These are phyloP conservation scores for Fusarium pseudonygamai DNA, from an alignment of 2,329 filamentous ascomycete genomes.

Conservation along the genomic window DNA sequence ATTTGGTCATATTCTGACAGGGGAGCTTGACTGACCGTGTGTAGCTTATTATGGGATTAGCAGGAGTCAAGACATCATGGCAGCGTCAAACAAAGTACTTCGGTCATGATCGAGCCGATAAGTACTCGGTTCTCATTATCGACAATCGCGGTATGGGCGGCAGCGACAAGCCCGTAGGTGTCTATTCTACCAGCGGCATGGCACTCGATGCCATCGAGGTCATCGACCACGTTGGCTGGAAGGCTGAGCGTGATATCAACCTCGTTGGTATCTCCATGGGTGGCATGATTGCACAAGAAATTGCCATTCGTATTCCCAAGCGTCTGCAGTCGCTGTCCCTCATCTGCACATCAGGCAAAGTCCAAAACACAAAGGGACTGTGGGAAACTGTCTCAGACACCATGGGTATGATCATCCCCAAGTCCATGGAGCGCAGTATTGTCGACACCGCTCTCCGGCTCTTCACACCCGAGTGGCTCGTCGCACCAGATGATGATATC, in stretches of 20 bases:
- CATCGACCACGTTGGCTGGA: constrained; percentile 75
- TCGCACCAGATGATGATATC: constrained; percentile 65
- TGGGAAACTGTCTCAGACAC: constrained; percentile 70
- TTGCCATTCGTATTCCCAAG: constrained; percentile 65
- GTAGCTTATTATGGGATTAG: constrained; percentile 85
- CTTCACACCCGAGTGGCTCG: constrained; percentile 73
- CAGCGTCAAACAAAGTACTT: constrained; percentile 87
- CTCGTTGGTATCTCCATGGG: constrained; percentile 84
- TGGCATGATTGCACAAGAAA: constrained; percentile 91
- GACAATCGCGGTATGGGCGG: constrained; percentile 89
- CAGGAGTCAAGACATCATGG: constrained; percentile 74
- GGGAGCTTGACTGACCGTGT: neutral
- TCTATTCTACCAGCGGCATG: constrained; percentile 88
- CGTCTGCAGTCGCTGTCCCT: constrained; percentile 67
- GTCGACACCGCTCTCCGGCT: constrained; percentile 70
- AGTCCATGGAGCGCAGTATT: constrained; percentile 73
- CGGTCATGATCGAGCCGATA: constrained; percentile 72
- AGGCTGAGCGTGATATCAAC: constrained; percentile 62
- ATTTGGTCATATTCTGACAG: neutral
- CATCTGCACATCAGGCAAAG: constrained; percentile 67
- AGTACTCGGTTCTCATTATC: constrained; percentile 78
- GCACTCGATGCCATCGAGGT: constrained; percentile 80
- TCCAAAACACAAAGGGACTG: constrained; percentile 70
- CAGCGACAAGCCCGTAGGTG: constrained; percentile 78
- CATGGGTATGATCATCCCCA: constrained; percentile 71